These are phyloP conservation scores for Russula virescens DNA, from an alignment of 768 basidiomycete species.

Conservation along the genomic window DNA sequence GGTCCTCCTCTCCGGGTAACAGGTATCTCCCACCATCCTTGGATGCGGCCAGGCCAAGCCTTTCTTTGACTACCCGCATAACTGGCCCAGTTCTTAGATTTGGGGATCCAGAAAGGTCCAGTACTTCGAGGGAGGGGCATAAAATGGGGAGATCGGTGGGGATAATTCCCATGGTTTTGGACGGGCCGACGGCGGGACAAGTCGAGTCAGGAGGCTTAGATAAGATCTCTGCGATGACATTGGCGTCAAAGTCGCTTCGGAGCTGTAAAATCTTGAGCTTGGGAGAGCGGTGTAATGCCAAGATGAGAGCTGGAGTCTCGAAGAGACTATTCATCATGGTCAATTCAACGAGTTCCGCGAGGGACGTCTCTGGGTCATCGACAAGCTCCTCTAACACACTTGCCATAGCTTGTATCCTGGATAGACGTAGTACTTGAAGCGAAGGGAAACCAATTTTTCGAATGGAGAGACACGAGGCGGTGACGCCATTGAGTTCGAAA, in stretches of 20 bases:
- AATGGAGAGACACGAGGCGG: neutral
- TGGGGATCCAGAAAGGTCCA: conserved; percentile 18
- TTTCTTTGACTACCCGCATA: conserved; percentile 20
- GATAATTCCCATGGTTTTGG: neutral
- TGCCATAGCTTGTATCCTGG: neutral
- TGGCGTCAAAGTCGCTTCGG: neutral
- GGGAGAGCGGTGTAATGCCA: neutral
- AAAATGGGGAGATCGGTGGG: conserved; percentile 11
- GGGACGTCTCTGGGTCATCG: conserved; percentile 9
- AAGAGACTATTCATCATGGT: conserved; percentile 3
- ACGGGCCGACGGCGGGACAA: neutral
- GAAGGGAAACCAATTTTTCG: conserved; percentile 15
- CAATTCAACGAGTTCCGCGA: conserved; percentile 17
- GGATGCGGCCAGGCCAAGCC: conserved; percentile 4
- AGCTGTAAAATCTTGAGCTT: conserved; percentile 11
- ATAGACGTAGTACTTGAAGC: conserved; percentile 14
- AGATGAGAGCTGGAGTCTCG: neutral
- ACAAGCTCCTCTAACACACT: neutral
- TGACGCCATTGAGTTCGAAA: conserved; percentile 10
- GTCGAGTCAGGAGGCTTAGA: neutral
- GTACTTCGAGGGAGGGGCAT: conserved; percentile 17
- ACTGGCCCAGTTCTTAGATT: conserved; percentile 18
- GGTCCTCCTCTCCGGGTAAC: neutral
- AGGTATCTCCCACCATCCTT: conserved; percentile 6
- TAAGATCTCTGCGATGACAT: conserved; percentile 7